Conservation (phyloP, 2,329 filamentous ascomycete genomes). For the Fusarium bulbicola region DNA sequence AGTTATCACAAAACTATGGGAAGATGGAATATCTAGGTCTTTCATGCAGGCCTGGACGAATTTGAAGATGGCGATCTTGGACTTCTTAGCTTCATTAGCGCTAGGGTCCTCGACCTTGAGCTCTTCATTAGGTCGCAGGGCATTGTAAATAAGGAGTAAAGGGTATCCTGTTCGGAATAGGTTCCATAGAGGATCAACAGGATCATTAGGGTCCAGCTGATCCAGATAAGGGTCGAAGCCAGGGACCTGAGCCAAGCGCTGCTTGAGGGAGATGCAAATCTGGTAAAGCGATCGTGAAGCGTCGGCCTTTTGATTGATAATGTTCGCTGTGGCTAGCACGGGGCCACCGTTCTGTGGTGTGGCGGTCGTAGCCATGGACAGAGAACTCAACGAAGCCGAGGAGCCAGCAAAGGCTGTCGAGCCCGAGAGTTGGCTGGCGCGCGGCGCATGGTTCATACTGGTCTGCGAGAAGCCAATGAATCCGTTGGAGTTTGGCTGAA, state of each 20-base stretch:
- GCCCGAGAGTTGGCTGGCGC: constrained; percentile 71
- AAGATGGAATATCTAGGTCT: constrained; percentile 79
- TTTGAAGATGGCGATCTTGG: constrained; percentile 89
- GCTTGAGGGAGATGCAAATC: constrained; percentile 87
- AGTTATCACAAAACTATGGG: constrained; percentile 90
- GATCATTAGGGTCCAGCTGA: constrained; percentile 75
- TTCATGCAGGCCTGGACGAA: constrained; percentile 90
- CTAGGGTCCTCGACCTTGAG: constrained; percentile 73
- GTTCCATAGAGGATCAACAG: constrained; percentile 91
- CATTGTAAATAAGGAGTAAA: constrained; percentile 89
- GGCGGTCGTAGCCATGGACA: constrained; percentile 56
- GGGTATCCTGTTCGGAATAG: constrained; percentile 86
- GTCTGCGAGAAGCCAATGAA: constrained; percentile 55
- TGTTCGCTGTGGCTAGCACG: constrained; percentile 84
- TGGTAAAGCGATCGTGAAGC: constrained; percentile 93
- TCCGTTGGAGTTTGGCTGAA: constrained; percentile 58
- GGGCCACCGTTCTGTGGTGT: constrained; percentile 63
- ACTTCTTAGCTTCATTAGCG: constrained; percentile 74
- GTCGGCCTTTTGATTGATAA: constrained; percentile 97
- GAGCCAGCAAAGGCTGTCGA: constrained; percentile 65
- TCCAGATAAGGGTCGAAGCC: constrained; percentile 80
- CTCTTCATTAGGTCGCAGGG: constrained; percentile 74
- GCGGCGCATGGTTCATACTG: constrained; percentile 62
- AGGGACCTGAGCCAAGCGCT: constrained; percentile 83
- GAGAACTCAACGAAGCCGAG: constrained; percentile 61